Base-by-base conservation (phyloP, 139 green algal genomes). In the Chlamydomonas schloesseri region DNA sequence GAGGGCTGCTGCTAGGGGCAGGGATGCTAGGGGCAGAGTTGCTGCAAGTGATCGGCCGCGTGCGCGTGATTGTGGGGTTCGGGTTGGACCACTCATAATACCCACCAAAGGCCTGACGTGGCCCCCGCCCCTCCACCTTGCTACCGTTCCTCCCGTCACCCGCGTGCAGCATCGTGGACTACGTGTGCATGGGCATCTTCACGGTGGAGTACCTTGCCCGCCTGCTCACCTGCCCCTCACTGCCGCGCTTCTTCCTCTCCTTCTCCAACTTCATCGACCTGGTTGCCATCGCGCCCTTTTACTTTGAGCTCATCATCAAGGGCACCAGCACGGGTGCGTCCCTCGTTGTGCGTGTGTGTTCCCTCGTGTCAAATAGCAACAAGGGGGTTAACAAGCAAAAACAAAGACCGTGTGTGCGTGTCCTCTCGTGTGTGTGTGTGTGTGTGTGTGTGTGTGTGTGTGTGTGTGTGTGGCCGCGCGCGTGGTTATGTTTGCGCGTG, bases 181-280 rank as follows among this genome's bases (percentile, higher is more conserved):
- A 77, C 60, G 73, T 88, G 72, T 88, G 82, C 72, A 80, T 88
- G 72, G 72, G 82, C 31, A 70, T 88, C 46, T 88, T 88, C 72
- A 88, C 82, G 0, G 62, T 83, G 0, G 82, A 88, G 82, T 88
- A 77, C 46, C 2, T 82, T 46, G 10, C 23, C 1, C 72, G 82
- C 23, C 71, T 89, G 58, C 42, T 86, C 13, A 50, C 29, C 55
- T 77, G 62, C 70, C 74, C 70, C 33, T 33, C n/a, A 24, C 33
- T 89, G n/a, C 23, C 3, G n/a, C 71, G 28, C 75, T 89, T 89
- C 58, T 1, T 73, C 29, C 33, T 10, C 17, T 73, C 47, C 26
- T 73, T 76, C 69, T 29, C 36, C 34, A 85, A 85, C 78, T 50
- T 86, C 50, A 53, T 86, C 18, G 85, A 84, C 69, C 42, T 86